Evolutionary conservation across 129 eudicot genomes (phyloP), one percentile per base, ranked within the genome.

Genomic region (Scalesia atractyloides): DNA sequence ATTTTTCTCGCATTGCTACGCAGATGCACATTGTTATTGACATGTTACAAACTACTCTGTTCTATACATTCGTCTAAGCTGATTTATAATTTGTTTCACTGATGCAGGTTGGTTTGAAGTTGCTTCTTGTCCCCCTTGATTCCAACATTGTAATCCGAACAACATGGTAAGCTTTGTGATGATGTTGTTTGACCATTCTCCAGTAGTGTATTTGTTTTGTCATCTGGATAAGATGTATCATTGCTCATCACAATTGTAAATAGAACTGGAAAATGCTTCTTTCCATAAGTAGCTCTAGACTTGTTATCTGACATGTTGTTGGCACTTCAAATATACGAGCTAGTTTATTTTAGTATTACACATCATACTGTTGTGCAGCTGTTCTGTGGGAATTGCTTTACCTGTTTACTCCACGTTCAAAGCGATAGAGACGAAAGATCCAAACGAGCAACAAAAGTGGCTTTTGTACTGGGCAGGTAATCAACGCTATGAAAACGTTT

Each of bases 381-480:
- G 93, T 78, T 73, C 96, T 15, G 88, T 90, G 52, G 98, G 98
- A 64, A 66, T 81, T 69, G 93, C 68, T 66, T 74, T 94, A 67
- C 98, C 98, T 9, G 91, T 90, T 65, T 94, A 94, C 82, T 85
- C 90, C 15, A 94, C 98, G 36, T 94, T 88, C 52, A 94, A 84
- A 75, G 97, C 98, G 30, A 82, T 94, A 59, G 97, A 94, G 81
- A 44, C 84, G 2, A 84, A 75, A 62, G 80, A 94, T 81, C 86
- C 61, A 76, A 68, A 68, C 69, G 97, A 94, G 77, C 96, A 94
- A 80, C 91, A 81, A 34, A 94, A 79, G 80, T 86, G 91, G 92
- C 98, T 94, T 74, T 20, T 90, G 39, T 94, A 94, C 69, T 94
- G 98, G 98, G 97, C 98, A 82, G 98, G 98, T 94, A 76, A 76